Percentiles rank a stretch among this genome's conserved stretches.
These are phyloP conservation scores for Mallotus nudiflorus DNA, from an alignment of 345 rosid species.

Conservation along the genomic window DNA sequence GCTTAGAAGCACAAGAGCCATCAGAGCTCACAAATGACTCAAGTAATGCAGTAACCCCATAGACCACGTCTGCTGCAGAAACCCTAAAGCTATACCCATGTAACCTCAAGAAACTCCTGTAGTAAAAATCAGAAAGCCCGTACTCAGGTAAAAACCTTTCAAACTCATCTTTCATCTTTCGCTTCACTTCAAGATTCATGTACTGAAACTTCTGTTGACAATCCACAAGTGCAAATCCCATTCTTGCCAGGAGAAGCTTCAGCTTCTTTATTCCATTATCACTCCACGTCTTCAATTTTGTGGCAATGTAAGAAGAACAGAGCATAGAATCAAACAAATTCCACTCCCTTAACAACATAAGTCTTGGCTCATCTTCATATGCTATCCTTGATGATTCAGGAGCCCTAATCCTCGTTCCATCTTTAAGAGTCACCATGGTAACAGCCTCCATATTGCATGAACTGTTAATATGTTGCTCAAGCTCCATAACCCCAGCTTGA, in stretches of 20 bases:
- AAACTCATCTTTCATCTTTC: constrained; percentile 88
- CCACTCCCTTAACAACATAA: constrained; percentile 94
- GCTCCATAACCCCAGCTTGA: constrained; percentile 95
- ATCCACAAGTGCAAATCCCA: constrained; percentile 93
- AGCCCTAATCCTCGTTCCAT: constrained; percentile 85
- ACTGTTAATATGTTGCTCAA: constrained; percentile 87
- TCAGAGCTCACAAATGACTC: constrained; percentile 79
- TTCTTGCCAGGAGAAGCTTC: constrained; percentile 88
- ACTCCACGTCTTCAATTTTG: constrained; percentile 93
- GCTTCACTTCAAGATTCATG: constrained; percentile 85
- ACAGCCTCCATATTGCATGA: constrained; percentile 78
- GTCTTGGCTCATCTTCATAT: constrained; percentile 87
- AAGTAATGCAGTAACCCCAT: constrained; percentile 93
- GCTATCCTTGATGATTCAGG: constrained; percentile 86
- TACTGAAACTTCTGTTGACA: constrained; percentile 96
- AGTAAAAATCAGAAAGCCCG: constrained; percentile 84
- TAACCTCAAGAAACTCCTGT: constrained; percentile 72
- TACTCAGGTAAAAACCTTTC: constrained; percentile 85
- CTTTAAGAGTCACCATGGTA: constrained; percentile 77
- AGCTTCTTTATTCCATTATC: constrained; percentile 95
- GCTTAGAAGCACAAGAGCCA: constrained; percentile 85
- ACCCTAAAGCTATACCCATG: constrained; percentile 95
- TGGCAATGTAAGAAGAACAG: constrained; percentile 81
- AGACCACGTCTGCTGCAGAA: constrained; percentile 94
- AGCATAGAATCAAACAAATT: constrained; percentile 93